Evolutionary conservation across 192 early-diverging fungal genomes (phyloP).

Genomic region (Coemansia sp.): DNA sequence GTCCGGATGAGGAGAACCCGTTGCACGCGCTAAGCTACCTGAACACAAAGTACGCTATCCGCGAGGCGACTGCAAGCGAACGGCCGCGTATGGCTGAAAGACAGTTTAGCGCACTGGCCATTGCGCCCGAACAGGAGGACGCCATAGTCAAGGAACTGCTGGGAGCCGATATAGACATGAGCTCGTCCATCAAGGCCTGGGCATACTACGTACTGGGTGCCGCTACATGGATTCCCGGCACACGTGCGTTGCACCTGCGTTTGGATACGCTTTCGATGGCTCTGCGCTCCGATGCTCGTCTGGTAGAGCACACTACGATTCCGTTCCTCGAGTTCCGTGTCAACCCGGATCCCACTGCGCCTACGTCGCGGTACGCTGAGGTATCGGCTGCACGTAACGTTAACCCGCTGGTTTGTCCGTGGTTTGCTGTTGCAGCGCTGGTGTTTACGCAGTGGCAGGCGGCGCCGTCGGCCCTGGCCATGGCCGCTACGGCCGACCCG

Average conservation of each 20-base stretch:
- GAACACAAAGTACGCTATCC: conserved; percentile 56
- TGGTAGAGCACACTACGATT: conserved; percentile 54
- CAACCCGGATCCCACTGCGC: conserved; percentile 40
- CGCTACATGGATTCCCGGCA: conserved; percentile 49
- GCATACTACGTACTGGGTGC: conserved; percentile 54
- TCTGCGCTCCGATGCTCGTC: conserved; percentile 45
- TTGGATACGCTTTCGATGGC: conserved; percentile 51
- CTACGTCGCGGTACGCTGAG: conserved; percentile 47
- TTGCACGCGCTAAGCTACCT: conserved; percentile 54
- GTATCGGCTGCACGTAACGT: conserved; percentile 44
- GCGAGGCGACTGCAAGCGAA: conserved; percentile 50
- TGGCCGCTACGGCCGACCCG: conserved; percentile 37
- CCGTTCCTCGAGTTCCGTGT: conserved; percentile 56
- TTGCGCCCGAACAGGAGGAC: conserved; percentile 43
- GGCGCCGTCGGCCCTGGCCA: conserved; percentile 44
- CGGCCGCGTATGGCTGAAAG: conserved; percentile 40
- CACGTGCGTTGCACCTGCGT: conserved; percentile 48
- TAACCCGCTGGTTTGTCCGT: conserved; percentile 42
- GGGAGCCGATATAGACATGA: conserved; percentile 18
- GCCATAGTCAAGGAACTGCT: conserved; percentile 38
- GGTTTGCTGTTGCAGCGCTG: conserved; percentile 47
- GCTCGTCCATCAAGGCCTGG: conserved; percentile 44
- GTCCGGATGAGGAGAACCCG: conserved; percentile 47
- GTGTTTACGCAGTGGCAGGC: conserved; percentile 54
- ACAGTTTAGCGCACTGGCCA: conserved; percentile 38